Base-by-base conservation (phyloP, 305 asterid genomes). In the Rubia tinctorum region DNA sequence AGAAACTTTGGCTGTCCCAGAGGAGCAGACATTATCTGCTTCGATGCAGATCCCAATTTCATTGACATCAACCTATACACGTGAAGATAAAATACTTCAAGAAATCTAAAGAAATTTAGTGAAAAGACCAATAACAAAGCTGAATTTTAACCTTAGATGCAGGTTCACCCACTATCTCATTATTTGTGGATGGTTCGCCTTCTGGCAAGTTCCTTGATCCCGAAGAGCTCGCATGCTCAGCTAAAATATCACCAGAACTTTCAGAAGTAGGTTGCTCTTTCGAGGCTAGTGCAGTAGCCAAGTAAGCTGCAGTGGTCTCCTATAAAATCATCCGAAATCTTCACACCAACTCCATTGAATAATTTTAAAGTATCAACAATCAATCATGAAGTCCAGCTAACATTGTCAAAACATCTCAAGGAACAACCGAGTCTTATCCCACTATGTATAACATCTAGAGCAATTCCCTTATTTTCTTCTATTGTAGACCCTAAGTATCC, bases 301-400 rank as follows among this genome's bases (percentile, higher is more conserved):
- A 83, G 80, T 85, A 85, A 71, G 95, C 84, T 30, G 95, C 91
- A 79, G 98, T 82, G 70, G 96, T 85, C 78, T 89, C 97, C 98
- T 94, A 80, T 59, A 68, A 20, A 40, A 65, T 44, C 39, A 20
- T 45, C 72, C 30, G 37, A 45, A 47, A 45, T 9, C 30, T 68
- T 20, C n/a, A n/a, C 10, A 25, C 13, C 8, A 53, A 39, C 11
- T 17, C 60, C 23, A 13, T 44, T 68, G 40, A 68, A 23, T 22
- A 23, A 1, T 42, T 66, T 23, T 8, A 39, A 8, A n/a, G 14
- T 30, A 44, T 11, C 6, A 23, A 44, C 59, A 12, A 68, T 12
- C 27, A 37, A 68, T 18, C 10, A 49, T 45, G 39, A 43, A 44
- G n/a, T 12, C 22, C 14, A 25, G 11, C 18, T 20, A 66, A 8